phyloP scores from a whole-genome alignment of 148 eudicot species.

The Rhododendron kiyosumense region DNA sequence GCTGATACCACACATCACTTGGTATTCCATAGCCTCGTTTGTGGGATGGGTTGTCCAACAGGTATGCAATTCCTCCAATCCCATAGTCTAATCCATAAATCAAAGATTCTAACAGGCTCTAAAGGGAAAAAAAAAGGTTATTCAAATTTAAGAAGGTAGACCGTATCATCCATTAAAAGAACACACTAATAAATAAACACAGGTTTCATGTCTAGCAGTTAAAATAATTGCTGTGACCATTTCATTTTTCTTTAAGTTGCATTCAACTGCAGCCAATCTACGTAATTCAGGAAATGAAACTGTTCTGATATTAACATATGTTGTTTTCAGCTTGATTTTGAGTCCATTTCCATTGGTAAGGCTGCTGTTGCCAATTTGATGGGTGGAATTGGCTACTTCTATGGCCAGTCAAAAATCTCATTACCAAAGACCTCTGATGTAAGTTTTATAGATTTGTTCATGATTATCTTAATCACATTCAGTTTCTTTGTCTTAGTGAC shows the following conservation, averaged over 20 bases:
- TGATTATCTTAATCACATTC: background rate
- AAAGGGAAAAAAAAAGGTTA: background rate
- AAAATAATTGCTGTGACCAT: background rate
- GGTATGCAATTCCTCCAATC: background rate
- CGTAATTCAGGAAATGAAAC: background rate
- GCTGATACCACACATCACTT: background rate
- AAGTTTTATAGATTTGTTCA: constrained; percentile 24
- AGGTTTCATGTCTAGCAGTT: background rate
- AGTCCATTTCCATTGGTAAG: constrained; percentile 56
- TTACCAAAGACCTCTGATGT: constrained; percentile 54
- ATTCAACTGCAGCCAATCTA: background rate
- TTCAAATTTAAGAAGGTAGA: background rate
- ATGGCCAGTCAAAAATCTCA: constrained; percentile 92
- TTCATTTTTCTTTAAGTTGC: background rate
- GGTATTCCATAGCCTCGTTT: background rate
- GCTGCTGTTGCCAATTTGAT: constrained; percentile 82
- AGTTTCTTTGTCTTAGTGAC: background rate
- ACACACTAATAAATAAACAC: background rate
- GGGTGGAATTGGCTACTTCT: constrained; percentile 97
- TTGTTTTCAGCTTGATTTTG: constrained; percentile 56
- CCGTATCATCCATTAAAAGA: background rate
- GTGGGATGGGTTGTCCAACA: background rate
- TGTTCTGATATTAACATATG: constrained; percentile 6
- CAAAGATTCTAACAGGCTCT: background rate
- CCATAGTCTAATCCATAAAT: background rate